These are phyloP conservation scores for Coniochaeta prunicola DNA, from an alignment of 2,329 filamentous ascomycete genomes.

Conservation along the genomic window DNA sequence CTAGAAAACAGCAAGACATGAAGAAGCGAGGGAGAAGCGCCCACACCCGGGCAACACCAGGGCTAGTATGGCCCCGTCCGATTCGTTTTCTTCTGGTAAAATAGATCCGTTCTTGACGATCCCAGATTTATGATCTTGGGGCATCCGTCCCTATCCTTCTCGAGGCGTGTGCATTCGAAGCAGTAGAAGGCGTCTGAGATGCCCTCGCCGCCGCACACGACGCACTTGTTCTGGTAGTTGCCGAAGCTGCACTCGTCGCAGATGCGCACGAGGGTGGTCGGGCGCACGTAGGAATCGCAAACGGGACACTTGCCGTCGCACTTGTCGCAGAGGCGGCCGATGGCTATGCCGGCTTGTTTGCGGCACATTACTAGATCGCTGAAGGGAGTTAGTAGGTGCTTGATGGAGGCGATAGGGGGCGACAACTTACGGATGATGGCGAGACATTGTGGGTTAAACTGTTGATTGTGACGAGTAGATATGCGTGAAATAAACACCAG, in stretches of 20 bases:
- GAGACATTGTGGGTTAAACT: slow-evolving; percentile 56
- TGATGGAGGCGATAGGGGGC: slow-evolving; percentile 9
- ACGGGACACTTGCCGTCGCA: slow-evolving; percentile 99
- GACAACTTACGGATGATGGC: slow-evolving; percentile 75
- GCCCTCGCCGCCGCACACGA: slow-evolving; percentile 95
- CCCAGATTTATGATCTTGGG: slow-evolving; percentile 99
- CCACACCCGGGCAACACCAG: slow-evolving; percentile 40
- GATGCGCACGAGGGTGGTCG: slow-evolving; percentile 93
- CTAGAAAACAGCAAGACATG: background rate
- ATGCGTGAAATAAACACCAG: background rate
- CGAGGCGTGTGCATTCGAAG: slow-evolving; percentile 93
- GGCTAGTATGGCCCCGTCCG: slow-evolving; percentile 43
- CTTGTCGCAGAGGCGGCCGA: slow-evolving; percentile 98
- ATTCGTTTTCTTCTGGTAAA: slow-evolving; percentile 63
- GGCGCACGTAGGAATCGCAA: slow-evolving; percentile 97
- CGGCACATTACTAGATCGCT: slow-evolving; percentile 99
- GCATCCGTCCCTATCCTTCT: slow-evolving; percentile 96
- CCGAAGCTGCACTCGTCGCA: slow-evolving; percentile 99
- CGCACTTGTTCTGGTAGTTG: slow-evolving; percentile 99
- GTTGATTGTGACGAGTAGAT: background rate
- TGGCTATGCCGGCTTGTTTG: slow-evolving; percentile 94
- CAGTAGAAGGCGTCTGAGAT: slow-evolving; percentile 99
- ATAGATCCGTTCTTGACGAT: slow-evolving; percentile 83
- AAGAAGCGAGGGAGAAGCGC: slow-evolving; percentile 12
- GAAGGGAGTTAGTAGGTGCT: slow-evolving; percentile 17